Base-by-base conservation (phyloP, 768 basidiomycete species). In the Boletus subcaerulescens region DNA sequence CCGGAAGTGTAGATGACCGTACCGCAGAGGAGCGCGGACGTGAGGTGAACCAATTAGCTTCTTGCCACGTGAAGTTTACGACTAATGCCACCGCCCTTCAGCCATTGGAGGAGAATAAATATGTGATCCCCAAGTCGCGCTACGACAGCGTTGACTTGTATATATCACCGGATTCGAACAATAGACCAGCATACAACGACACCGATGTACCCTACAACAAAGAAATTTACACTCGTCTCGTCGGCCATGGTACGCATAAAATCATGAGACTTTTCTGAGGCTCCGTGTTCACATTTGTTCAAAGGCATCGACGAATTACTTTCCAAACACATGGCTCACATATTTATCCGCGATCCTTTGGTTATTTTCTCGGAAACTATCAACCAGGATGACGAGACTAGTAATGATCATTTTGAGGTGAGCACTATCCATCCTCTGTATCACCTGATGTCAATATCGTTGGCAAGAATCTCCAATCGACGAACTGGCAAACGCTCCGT, bases 401-500 rank as follows among this genome's bases (percentile, higher is more conserved):
- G 93, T 56, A 91, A 82, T 56, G 97, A 98, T 68, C 97, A 99
- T 69, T 98, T 98, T 59, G 97, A 99, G 80, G 93, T 92, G 60
- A n/a, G 56, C 18, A 35, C 31, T 39, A 4, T 32, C 26, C 31
- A n/a, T 56, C 39, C 26, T 47, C 4, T 38, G 11, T 41, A 18
- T 40, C 13, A 18, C 13, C 26, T 8, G 3, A 33, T 56, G 39
- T 59, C 50, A 48, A 56, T 29, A 26, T 26, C 10, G 4, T 41
- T 39, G 47, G 6, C 2, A 70, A 96, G 90, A 98, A 98, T 65
- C 87, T 99, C 24, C 97, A 99, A 82, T 98, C 97, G 3, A 99
- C 97, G 5, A 99, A 99, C 66, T 99, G 97, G 97, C 97, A 99
- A 74, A 98, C 97, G 0, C 78, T 99, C 32, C 84, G 97, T 45